These are phyloP conservation scores for Zea mays DNA, from an alignment of 176 grass and related monocot genomes.

Conservation along the genomic window Zm-B73-REFERENCE-NAM-5.0 NC_050100.1:10595001-10595500, in stretches of 20 bases:
- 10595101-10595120: conserved; percentile 83
- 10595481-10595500: conserved; percentile 62
- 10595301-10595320: too few species aligned
- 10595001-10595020: conserved; percentile 9
- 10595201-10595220: conserved; percentile 50
- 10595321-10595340: conserved; percentile 48
- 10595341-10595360: conserved; percentile 65
- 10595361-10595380: conserved; percentile 66
- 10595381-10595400: conserved; percentile 56
- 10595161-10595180: conserved; percentile 64
- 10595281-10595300: too few species aligned
- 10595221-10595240: conserved; percentile 52
- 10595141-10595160: conserved; percentile 62
- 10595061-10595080: conserved; percentile 67
- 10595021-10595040: conserved; percentile 50
- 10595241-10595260: too few species aligned
- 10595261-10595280: too few species aligned
- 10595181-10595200: conserved; percentile 62
- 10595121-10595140: conserved; percentile 65
- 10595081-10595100: conserved; percentile 70
- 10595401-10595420: conserved; percentile 67
- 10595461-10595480: conserved; percentile 79
- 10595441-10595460: conserved; percentile 78
- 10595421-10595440: conserved; percentile 73
- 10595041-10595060: conserved; percentile 79